Evolutionary conservation across 441 rosid species (phyloP).

Genomic region (Hura crepitans): DNA sequence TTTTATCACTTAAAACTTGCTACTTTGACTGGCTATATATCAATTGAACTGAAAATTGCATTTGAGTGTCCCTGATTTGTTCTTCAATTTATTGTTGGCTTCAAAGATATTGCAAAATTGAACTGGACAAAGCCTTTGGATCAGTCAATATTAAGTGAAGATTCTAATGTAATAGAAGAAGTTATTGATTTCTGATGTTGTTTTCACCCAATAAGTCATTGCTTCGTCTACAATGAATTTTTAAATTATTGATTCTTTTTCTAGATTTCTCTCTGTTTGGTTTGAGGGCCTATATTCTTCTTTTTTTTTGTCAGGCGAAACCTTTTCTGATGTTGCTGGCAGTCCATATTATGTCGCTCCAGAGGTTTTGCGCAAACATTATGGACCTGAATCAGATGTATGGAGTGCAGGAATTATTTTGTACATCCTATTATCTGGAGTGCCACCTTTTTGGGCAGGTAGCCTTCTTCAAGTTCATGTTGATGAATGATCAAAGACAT

Average conservation of each 20-base stretch:
- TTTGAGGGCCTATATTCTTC: constrained; percentile 5
- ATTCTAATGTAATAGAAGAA: not conserved
- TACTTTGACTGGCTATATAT: too few species aligned
- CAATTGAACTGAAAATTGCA: too few species aligned
- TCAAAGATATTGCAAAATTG: not conserved
- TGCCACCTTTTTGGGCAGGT: constrained; percentile 77
- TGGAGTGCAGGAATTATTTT: constrained; percentile 70
- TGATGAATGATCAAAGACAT: constrained; percentile 11
- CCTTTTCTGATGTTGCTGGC: constrained; percentile 55
- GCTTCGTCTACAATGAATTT: not conserved
- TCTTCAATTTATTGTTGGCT: not conserved
- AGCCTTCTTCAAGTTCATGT: constrained; percentile 14
- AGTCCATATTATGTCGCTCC: constrained; percentile 72
- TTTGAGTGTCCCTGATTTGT: too few species aligned
- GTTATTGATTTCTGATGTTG: not conserved
- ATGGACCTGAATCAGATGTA: constrained; percentile 63
- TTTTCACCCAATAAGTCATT: not conserved
- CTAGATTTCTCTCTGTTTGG: constrained; percentile 7
- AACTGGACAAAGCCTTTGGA: not conserved
- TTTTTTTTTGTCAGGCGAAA: constrained; percentile 36
- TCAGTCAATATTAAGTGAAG: not conserved
- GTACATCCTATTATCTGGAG: constrained; percentile 57
- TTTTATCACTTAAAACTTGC: too few species aligned
- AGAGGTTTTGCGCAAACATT: constrained; percentile 53
- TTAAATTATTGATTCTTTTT: not conserved